phyloP scores from a whole-genome alignment of 1,139 yeast genomes.

The Saccharomycopsis hybrid region DNA sequence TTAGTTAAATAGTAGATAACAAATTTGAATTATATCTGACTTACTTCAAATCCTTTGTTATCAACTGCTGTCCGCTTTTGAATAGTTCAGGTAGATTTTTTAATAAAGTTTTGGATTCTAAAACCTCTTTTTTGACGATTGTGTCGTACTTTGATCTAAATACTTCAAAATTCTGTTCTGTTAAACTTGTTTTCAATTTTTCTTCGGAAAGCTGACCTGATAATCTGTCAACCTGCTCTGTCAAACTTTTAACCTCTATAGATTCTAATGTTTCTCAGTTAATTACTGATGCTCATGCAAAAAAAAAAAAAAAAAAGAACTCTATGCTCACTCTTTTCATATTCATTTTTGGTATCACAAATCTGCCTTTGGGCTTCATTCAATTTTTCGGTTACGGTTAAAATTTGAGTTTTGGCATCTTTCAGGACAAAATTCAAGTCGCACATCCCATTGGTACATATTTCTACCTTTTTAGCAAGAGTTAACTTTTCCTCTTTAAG shows the following conservation, averaged over 20 bases:
- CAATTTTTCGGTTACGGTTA: no score
- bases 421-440: no score
- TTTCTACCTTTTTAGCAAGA: no score
- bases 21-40: not conserved
- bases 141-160: not conserved
- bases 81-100: not conserved
- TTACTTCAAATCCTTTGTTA: not conserved
- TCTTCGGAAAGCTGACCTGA: constrained; percentile 1
- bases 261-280: not conserved
- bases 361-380: no score
- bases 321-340: no score
- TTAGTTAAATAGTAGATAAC: no score
- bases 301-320: no score
- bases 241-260: not conserved
- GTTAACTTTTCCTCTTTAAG: no score
- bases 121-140: not conserved
- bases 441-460: no score
- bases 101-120: not conserved
- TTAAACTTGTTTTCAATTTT: not conserved
- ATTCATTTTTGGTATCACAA: no score
- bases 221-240: not conserved
- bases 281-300: no score
- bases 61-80: not conserved
- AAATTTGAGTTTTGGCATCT: no score
- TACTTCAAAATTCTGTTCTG: not conserved